Evolutionary conservation across 1,139 yeast species (phyloP), one percentile per base, ranked within the genome.

Genomic region (Casaregolazyma lundiana): DNA sequence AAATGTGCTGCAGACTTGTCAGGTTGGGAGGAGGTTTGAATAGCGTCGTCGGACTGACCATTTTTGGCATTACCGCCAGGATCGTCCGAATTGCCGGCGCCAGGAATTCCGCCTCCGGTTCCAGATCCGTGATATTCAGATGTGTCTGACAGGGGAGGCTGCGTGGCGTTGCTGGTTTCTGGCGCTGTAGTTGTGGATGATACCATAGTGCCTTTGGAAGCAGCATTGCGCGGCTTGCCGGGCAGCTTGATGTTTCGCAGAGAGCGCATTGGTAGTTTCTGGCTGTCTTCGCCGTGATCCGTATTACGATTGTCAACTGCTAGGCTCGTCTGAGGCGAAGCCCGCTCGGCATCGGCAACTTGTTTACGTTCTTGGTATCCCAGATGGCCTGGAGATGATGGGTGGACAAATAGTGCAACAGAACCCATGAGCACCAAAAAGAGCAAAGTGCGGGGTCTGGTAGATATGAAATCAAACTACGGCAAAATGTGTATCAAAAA

Each of bases 391-490:
- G n/a, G n/a, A n/a, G n/a, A n/a, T n/a, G n/a, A n/a, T n/a, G n/a
- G 32, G 13, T 26, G 32, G 32, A 15, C 13, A 26, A 26, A 26
- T 26, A 26, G 32, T 26, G 32, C 32, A 7, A 26, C 15, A 26
- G 32, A n/a, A 26, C 32, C 32, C 32, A 26, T 26, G 32, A 26
- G 32, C 32, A n/a, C n/a, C n/a, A n/a, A n/a, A n/a, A n/a, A n/a
- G n/a, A n/a, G n/a, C n/a, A n/a, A n/a, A n/a, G n/a, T n/a, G n/a
- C n/a, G n/a, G n/a, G n/a, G n/a, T n/a, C n/a, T n/a, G n/a, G n/a
- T n/a, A n/a, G n/a, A n/a, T n/a, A n/a, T n/a, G n/a, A n/a, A n/a
- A n/a, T n/a, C n/a, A n/a, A n/a, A n/a, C n/a, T n/a, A n/a, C n/a
- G n/a, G n/a, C n/a, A n/a, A 26, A 26, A 11, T 11, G 15, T 7